Percentiles rank a stretch among this genome's conserved stretches.
Evolutionary conservation across 495 filamentous ascomycete species (phyloP).

Genomic region (Amphirosellinia nigrospora): DNA sequence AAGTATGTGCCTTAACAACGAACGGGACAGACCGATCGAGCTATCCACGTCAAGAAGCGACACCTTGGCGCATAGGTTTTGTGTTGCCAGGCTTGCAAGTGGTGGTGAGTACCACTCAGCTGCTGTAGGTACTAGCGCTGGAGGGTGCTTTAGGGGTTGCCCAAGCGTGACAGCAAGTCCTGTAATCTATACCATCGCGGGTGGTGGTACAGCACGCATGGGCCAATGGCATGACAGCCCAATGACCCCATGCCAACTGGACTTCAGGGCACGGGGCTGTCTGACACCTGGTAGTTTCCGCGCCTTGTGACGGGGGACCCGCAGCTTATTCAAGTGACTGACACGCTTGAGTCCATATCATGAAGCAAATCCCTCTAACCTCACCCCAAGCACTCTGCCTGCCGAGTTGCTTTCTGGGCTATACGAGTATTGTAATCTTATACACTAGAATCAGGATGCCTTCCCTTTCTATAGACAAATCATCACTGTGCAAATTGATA

Average conservation of each 20-base stretch:
- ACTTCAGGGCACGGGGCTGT: neutral
- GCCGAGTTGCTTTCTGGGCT: neutral
- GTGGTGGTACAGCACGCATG: neutral
- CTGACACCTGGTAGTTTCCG: neutral
- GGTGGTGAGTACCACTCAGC: neutral
- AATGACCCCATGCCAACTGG: neutral
- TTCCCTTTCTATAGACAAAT: neutral
- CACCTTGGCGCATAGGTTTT: slow-evolving; percentile 16
- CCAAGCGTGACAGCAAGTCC: neutral
- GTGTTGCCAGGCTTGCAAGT: slow-evolving; percentile 1
- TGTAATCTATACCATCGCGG: neutral
- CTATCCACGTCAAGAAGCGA: slow-evolving; percentile 19
- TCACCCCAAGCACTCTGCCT: neutral
- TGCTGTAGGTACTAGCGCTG: neutral
- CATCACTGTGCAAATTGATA: neutral
- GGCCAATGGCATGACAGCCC: slow-evolving; percentile 5
- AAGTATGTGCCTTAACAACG: neutral
- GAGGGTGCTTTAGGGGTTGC: neutral
- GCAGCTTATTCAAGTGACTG: neutral
- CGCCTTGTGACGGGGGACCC: neutral
- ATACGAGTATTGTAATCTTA: neutral
- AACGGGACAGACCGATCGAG: slow-evolving; percentile 12
- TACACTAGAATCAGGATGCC: neutral
- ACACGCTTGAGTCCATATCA: neutral
- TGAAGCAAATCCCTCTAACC: neutral